phyloP scores from a whole-genome alignment of 2,329 filamentous ascomycete genomes.

The Colletotrichum sp. region DNA sequence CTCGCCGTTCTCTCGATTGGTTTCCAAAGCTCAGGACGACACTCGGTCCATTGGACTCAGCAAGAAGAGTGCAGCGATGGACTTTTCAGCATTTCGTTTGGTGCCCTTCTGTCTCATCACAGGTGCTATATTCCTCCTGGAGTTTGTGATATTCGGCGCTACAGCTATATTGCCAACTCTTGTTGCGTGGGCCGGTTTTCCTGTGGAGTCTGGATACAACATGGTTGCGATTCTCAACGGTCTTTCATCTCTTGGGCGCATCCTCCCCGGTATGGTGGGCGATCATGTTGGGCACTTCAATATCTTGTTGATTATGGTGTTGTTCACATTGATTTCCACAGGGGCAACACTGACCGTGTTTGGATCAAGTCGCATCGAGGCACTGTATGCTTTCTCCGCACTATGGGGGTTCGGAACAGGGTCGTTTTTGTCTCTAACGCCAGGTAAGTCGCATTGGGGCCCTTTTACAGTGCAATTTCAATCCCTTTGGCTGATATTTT shows the following conservation, averaged over 20 bases:
- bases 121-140: constrained; percentile 47
- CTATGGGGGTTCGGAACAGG: constrained; percentile 54
- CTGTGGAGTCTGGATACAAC: constrained; percentile 43
- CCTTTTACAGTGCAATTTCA: not conserved
- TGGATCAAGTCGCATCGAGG: constrained; percentile 39
- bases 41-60: not conserved
- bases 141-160: constrained; percentile 53
- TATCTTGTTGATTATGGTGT: constrained; percentile 33
- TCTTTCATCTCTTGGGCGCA: constrained; percentile 44
- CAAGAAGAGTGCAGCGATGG: constrained; percentile 32
- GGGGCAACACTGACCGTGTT: constrained; percentile 48
- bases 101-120: constrained; percentile 45
- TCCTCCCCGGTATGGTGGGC: constrained; percentile 46
- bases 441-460: constrained; percentile 21
- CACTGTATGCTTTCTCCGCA: constrained; percentile 47
- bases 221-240: constrained; percentile 49
- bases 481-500: not conserved
- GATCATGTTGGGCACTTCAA: constrained; percentile 51
- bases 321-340: constrained; percentile 35
- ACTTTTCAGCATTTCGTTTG: constrained; percentile 44
- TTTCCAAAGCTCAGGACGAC: constrained; percentile 8
- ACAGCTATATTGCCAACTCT: constrained; percentile 51
- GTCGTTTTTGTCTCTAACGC: constrained; percentile 35
- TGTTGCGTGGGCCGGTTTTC: constrained; percentile 37
- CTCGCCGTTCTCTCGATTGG: constrained; percentile 31